phyloP scores from a whole-genome alignment of 768 basidiomycete species.

The Pleurotus tuber-regium region DNA sequence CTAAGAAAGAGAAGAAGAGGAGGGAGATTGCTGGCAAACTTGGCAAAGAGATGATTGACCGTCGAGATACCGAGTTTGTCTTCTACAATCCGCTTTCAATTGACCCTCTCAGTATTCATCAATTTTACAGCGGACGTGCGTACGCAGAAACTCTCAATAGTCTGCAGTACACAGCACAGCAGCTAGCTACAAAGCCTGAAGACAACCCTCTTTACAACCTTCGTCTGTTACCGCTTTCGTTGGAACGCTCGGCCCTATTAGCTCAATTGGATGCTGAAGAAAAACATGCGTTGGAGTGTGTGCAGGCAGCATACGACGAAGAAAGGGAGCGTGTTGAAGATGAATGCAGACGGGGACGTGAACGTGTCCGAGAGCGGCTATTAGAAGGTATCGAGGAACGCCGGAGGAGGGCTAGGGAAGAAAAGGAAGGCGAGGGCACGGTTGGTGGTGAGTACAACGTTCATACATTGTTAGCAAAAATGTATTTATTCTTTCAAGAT shows the following conservation, averaged over 20 bases:
- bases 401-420: conserved; percentile 73
- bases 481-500: conserved; percentile 39
- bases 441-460: conserved; percentile 50
- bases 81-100: too few species aligned
- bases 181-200: conserved; percentile 70
- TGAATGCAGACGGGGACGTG: conserved; percentile 75
- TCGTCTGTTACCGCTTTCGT: conserved; percentile 66
- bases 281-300: conserved; percentile 62
- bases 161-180: conserved; percentile 56
- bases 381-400: conserved; percentile 86
- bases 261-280: conserved; percentile 67
- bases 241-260: conserved; percentile 76
- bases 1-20: conserved; percentile 62
- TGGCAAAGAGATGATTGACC: conserved; percentile 70
- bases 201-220: conserved; percentile 63
- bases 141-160: conserved; percentile 60
- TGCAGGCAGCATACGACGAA: conserved; percentile 71
- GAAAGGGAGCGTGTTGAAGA: conserved; percentile 80
- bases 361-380: conserved; percentile 72
- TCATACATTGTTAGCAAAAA: conserved; percentile 8
- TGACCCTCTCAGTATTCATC: too few species aligned
- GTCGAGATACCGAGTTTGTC: conserved; percentile 73
- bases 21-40: conserved; percentile 69
- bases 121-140: conserved; percentile 48
- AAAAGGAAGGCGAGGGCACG: conserved; percentile 87